phyloP scores from a whole-genome alignment of 2,329 filamentous ascomycete genomes.

The Dactylellina sp. region DNA sequence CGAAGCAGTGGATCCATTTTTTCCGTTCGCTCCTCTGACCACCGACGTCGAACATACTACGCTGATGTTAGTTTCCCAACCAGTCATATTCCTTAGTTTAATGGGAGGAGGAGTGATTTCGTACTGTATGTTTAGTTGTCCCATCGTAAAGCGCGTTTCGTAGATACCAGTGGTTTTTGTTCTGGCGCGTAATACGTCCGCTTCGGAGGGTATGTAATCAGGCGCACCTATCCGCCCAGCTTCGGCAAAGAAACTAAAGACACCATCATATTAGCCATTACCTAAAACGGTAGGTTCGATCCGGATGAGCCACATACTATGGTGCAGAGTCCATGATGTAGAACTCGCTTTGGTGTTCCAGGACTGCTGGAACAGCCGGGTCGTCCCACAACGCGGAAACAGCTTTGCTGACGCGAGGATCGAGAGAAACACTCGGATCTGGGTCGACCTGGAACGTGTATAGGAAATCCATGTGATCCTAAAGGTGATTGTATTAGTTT shows the following conservation, averaged over 20 bases:
- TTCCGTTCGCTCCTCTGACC: slow-evolving; percentile 97
- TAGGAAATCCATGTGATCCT: slow-evolving; percentile 81
- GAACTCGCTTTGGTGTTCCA: slow-evolving; percentile 97
- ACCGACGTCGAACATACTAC: slow-evolving; percentile 98
- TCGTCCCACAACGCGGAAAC: slow-evolving; percentile 92
- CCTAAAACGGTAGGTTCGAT: slow-evolving; percentile 40
- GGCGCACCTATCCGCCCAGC: slow-evolving; percentile 83
- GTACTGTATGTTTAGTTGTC: slow-evolving; percentile 97
- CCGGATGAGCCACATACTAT: slow-evolving; percentile 75
- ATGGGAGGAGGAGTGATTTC: slow-evolving; percentile 11
- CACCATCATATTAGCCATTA: slow-evolving; percentile 59
- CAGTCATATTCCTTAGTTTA: slow-evolving; percentile 5
- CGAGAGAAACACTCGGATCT: slow-evolving; percentile 86
- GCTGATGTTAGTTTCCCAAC: slow-evolving; percentile 59
- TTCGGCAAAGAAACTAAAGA: slow-evolving; percentile 90
- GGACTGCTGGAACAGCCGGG: slow-evolving; percentile 80
- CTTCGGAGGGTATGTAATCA: slow-evolving; percentile 91
- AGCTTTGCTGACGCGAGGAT: slow-evolving; percentile 82
- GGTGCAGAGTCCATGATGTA: slow-evolving; percentile 99
- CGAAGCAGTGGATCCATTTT: slow-evolving; percentile 99
- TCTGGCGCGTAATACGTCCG: slow-evolving; percentile 92
- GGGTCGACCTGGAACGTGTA: slow-evolving; percentile 89
- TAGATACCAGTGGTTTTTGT: slow-evolving; percentile 99
- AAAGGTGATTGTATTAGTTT: slow-evolving; percentile 66
- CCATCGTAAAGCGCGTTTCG: slow-evolving; percentile 98